Evolutionary conservation across 768 basidiomycete genomes (phyloP).

Genomic region (Sporobolomyces phaffii): DNA sequence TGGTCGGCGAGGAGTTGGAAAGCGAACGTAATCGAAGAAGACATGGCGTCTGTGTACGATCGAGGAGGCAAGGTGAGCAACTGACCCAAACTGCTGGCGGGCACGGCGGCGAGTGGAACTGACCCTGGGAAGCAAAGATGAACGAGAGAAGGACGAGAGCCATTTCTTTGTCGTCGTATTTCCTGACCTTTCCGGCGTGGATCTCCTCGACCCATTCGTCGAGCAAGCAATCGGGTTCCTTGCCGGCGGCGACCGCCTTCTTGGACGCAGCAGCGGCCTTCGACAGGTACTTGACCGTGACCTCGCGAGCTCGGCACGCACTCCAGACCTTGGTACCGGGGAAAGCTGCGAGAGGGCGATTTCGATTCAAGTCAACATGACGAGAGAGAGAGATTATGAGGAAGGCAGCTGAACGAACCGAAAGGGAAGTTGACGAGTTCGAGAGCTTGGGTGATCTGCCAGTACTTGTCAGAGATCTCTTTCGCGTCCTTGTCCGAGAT

Average conservation of each 20-base stretch:
- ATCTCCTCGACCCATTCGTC: slow-evolving; percentile 84
- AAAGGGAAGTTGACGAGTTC: slow-evolving; percentile 99
- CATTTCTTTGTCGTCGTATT: slow-evolving; percentile 91
- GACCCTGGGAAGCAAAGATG: slow-evolving; percentile 86
- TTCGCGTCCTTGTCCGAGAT: slow-evolving; percentile 69
- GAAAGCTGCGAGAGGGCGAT: too few relatives aligned
- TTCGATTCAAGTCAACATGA: too few relatives aligned
- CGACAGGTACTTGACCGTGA: slow-evolving; percentile 65
- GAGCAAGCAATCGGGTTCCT: slow-evolving; percentile 76
- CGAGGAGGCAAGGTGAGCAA: background rate
- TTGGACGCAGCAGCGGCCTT: slow-evolving; percentile 75
- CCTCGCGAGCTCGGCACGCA: slow-evolving; percentile 83
- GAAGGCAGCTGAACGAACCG: slow-evolving; percentile 39
- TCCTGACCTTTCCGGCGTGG: slow-evolving; percentile 55
- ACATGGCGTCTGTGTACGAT: slow-evolving; percentile 96
- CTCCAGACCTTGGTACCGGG: slow-evolving; percentile 96
- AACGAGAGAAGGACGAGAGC: slow-evolving; percentile 95
- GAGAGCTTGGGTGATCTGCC: slow-evolving; percentile 87
- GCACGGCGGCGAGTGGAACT: background rate
- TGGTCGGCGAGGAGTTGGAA: slow-evolving; percentile 95
- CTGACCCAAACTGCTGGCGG: too few relatives aligned
- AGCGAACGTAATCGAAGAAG: slow-evolving; percentile 85
- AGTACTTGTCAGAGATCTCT: slow-evolving; percentile 89
- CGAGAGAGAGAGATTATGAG: background rate
- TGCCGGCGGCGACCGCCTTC: slow-evolving; percentile 68